phyloP scores from a whole-genome alignment of 2,329 filamentous ascomycete species.

The Pyrenophora tritici-repentis region DNA sequence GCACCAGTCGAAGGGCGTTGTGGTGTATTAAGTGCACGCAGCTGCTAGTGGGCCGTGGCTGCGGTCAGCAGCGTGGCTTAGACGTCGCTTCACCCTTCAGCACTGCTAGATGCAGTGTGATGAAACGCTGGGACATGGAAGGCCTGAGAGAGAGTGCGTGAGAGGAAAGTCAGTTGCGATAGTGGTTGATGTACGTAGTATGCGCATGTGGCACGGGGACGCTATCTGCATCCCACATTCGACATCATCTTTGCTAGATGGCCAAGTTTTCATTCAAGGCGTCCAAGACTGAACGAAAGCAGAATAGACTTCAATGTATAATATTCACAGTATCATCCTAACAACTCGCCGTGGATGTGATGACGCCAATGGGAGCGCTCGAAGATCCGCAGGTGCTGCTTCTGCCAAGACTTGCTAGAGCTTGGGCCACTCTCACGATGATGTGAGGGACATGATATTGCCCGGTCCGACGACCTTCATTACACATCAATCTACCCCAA shows the following conservation, averaged over 20 bases:
- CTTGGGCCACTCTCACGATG: conserved; percentile 11
- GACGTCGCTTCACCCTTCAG: conserved; percentile 32
- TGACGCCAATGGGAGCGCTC: not conserved
- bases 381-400: not conserved
- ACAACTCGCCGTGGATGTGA: no score
- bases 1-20: conserved; percentile 36
- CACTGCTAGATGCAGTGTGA: conserved; percentile 19
- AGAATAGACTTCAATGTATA: no score
- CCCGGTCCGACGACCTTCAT: not conserved
- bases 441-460: conserved; percentile 1
- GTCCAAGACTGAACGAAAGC: not conserved
- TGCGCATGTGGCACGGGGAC: not conserved
- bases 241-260: not conserved
- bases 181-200: not conserved
- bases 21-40: conserved; percentile 15
- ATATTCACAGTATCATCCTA: no score
- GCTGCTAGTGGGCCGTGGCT: conserved; percentile 12
- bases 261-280: no score
- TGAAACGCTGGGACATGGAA: conserved; percentile 19
- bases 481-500: not conserved
- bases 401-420: conserved; percentile 9
- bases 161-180: not conserved
- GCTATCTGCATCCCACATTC: conserved; percentile 11
- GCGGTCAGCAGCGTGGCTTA: conserved; percentile 34
- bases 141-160: not conserved